phyloP scores from a whole-genome alignment of 2,329 filamentous ascomycete species.

The Botrytis medusae region DNA sequence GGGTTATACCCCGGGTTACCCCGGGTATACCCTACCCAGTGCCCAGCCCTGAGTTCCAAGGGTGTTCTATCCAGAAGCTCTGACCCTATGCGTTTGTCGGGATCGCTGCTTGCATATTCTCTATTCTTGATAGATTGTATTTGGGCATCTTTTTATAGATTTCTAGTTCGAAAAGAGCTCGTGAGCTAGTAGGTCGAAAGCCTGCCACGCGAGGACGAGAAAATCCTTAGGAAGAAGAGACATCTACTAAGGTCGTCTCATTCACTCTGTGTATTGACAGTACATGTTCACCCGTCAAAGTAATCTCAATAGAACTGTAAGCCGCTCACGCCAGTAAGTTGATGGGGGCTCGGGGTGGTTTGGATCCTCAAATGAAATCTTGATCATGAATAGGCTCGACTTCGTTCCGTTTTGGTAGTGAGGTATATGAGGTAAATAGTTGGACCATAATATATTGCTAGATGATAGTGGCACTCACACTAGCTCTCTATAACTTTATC shows the following conservation, averaged over 20 bases:
- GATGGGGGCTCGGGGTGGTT: background rate
- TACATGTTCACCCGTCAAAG: background rate
- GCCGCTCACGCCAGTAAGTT: background rate
- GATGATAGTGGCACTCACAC: background rate
- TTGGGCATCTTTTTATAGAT: background rate
- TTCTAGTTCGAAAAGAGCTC: background rate
- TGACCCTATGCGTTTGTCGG: background rate
- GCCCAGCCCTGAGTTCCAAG: background rate
- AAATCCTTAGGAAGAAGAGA: background rate
- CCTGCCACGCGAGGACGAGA: background rate
- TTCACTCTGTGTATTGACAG: background rate
- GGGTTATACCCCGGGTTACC: too few relatives aligned
- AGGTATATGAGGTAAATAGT: accelerated
- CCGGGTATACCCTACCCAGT: too few relatives aligned
- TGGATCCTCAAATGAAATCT: background rate
- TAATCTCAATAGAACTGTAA: background rate
- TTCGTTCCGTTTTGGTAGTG: background rate
- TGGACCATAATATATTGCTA: background rate
- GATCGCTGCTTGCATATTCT: background rate
- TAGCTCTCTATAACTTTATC: background rate
- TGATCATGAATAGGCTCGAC: too few relatives aligned
- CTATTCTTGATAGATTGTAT: background rate
- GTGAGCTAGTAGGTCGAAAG: background rate
- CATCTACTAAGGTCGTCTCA: background rate
- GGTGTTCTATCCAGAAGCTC: background rate